A percentile compares a stretch with the other conserved stretches of the same genome.
These are phyloP conservation scores for Phyllosticta citrichinensis DNA, from an alignment of 2,329 filamentous ascomycete species.

Conservation along the genomic window DNA sequence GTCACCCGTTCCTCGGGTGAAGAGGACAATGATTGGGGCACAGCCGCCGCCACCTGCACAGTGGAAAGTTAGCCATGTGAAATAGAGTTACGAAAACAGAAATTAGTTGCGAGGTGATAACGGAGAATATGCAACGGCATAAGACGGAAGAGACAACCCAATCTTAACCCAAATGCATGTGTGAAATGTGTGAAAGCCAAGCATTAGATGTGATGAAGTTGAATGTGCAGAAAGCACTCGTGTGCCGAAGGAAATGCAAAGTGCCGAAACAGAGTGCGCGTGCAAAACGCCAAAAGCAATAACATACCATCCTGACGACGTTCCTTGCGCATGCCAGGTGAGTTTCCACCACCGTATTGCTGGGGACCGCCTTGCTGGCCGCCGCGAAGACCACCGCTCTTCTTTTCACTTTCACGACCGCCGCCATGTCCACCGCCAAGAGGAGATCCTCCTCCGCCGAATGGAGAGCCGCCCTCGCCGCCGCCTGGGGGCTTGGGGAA, in stretches of 20 bases:
- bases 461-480: background rate
- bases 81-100: background rate
- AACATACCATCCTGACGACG: background rate
- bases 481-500: background rate
- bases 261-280: background rate
- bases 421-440: too few relatives aligned
- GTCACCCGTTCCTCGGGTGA: constrained; percentile 46
- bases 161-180: too few relatives aligned
- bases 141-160: too few relatives aligned
- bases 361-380: background rate
- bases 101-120: too few relatives aligned
- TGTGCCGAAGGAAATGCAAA: background rate
- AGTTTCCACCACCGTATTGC: background rate
- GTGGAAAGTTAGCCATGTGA: background rate
- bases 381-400: background rate
- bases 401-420: background rate
- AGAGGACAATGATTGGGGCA: constrained; percentile 41
- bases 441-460: background rate
- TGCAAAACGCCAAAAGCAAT: background rate
- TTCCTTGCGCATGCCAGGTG: background rate
- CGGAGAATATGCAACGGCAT: too few relatives aligned
- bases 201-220: too few relatives aligned
- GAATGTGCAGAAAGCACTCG: too few relatives aligned
- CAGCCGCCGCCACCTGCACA: background rate
- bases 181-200: background rate